Evolutionary conservation across 2,329 filamentous ascomycete species (phyloP), one percentile per base, ranked within the genome.

Genomic region (Aspergillus fijiensis): DNA sequence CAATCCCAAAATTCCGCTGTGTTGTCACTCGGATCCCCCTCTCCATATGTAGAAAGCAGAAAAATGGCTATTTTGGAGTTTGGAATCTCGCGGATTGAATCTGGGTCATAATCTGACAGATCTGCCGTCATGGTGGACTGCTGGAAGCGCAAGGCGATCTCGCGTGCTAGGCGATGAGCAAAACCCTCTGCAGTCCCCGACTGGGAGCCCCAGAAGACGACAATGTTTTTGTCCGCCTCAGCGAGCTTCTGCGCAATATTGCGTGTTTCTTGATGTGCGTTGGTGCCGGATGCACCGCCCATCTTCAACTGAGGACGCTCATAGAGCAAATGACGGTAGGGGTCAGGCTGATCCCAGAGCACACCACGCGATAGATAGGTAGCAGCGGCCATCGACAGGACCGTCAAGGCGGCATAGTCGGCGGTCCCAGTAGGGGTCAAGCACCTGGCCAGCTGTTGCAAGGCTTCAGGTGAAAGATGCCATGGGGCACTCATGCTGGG

Each of bases 151-250:
- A 90, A 91, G 76, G 92, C 91, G 72, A 92, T 92, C 76, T 97
- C 93, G 81, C 96, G 95, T 65, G 92, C 91, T 65, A 97, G 82
- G 67, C 92, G 86, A 16, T 91, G 92, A 65, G 93, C 93, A 73
- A 96, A 96, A 74, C 96, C 92, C 79, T 97, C 93, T 49, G 93
- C 93, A 25, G 92, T 97, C 65, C 93, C 93, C 16, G 93, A 96
- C 80, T 97, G 93, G 25, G 93, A 96, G 65, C 93, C 93, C 76
- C 96, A 97, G 81, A 97, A 95, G 70, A 96, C 87, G 64, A 96
- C 87, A 71, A 91, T 93, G 79, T 96, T 95, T 81, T 71, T 69
- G 16, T 69, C 69, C 1, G 74, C 71, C 59, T 81, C 75, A 31
- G 74, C 70, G 11, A 81, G 65, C 49, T 76, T 77, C 58, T 79